Evolutionary conservation across 306 rosid genomes (phyloP).

Genomic region (Fragaria iinumae): DNA sequence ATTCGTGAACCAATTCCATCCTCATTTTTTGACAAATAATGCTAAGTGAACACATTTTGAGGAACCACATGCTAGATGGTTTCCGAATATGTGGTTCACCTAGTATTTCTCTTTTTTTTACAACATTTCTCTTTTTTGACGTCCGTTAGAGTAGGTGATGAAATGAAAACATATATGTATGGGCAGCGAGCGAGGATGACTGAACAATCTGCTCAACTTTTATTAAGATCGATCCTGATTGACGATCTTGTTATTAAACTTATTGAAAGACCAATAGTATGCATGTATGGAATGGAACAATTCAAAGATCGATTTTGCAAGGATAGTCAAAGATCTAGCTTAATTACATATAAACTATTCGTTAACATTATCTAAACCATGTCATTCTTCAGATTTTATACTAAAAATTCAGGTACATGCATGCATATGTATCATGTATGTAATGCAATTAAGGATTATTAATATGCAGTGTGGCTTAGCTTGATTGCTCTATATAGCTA

Average conservation of each 20-base stretch:
- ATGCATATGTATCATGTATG: background rate
- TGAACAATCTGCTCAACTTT: too few relatives aligned
- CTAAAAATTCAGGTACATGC: background rate
- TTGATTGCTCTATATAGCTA: background rate
- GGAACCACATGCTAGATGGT: too few relatives aligned
- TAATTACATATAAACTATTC: background rate
- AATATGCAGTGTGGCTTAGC: background rate
- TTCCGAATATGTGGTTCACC: too few relatives aligned
- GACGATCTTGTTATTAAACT: background rate
- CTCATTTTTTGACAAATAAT: too few relatives aligned
- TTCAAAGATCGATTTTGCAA: background rate
- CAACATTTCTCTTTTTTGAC: too few relatives aligned
- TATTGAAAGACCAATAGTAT: background rate
- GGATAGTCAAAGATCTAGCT: background rate
- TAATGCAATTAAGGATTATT: background rate
- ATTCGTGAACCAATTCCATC: too few relatives aligned
- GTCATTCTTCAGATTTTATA: background rate
- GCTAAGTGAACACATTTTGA: too few relatives aligned
- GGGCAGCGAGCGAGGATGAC: background rate
- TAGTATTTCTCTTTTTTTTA: too few relatives aligned
- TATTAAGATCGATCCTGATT: background rate
- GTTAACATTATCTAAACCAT: background rate
- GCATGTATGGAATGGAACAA: background rate
- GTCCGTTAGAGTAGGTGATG: too few relatives aligned
- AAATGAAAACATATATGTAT: background rate